Conservation (phyloP, 208 protist genomes). For the Phytomonas francai region DNA sequence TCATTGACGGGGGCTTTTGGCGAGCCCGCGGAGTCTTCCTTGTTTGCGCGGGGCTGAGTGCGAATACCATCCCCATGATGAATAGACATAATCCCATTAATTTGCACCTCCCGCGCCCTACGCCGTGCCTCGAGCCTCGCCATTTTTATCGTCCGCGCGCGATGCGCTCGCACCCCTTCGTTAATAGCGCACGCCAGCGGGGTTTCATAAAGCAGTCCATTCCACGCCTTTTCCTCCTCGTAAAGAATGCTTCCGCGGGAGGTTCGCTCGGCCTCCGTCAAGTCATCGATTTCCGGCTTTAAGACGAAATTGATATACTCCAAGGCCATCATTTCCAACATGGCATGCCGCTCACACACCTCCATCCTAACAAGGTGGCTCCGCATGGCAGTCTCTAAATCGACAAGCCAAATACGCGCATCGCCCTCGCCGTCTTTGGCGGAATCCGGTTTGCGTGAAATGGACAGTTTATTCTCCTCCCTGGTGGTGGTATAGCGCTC, state of each 20-base stretch:
- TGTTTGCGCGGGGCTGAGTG: no score
- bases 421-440: slow-evolving; percentile 12
- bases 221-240: slow-evolving; percentile 49
- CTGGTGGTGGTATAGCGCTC: not conserved
- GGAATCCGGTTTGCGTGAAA: slow-evolving; percentile 17
- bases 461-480: not conserved
- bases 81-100: no score
- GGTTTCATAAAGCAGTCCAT: slow-evolving; percentile 41
- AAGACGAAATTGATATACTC: slow-evolving; percentile 71
- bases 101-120: no score
- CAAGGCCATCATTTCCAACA: slow-evolving; percentile 71
- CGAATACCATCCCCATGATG: no score
- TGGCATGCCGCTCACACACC: slow-evolving; percentile 45
- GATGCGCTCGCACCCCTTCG: slow-evolving; percentile 24
- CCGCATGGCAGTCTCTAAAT: slow-evolving; percentile 43
- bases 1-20: no score
- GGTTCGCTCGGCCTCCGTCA: slow-evolving; percentile 34
- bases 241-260: slow-evolving; percentile 23
- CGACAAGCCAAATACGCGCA: slow-evolving; percentile 12
- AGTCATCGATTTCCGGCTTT: slow-evolving; percentile 53
- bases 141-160: slow-evolving; percentile 10
- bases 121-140: not conserved
- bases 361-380: slow-evolving; percentile 39
- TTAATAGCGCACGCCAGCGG: slow-evolving; percentile 21
- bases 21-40: no score